Conservation (phyloP, 208 protist species). For the Leishmania tropica region DNA sequence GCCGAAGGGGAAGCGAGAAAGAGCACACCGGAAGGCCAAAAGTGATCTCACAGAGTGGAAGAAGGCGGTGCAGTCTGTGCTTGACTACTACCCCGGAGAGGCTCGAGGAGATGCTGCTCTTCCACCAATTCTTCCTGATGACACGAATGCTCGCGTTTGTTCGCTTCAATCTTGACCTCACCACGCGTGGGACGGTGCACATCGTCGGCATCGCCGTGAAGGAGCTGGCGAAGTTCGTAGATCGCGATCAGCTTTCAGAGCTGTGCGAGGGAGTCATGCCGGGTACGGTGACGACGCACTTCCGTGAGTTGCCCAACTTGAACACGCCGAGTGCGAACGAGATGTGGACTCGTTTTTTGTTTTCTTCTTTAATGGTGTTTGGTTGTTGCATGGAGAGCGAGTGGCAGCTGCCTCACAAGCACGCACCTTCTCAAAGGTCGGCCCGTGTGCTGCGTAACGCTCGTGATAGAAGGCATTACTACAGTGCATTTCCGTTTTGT, state of each 20-base stretch:
- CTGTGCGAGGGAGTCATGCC: slow-evolving; percentile 21
- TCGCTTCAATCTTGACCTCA: slow-evolving; percentile 40
- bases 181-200: slow-evolving; percentile 45
- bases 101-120: slow-evolving; percentile 46
- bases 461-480: neutral
- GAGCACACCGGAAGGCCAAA: slow-evolving; percentile 47
- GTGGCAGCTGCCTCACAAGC: neutral
- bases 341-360: neutral
- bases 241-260: slow-evolving; percentile 35
- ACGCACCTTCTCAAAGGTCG: too few species aligned
- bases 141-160: slow-evolving; percentile 29
- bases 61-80: slow-evolving; percentile 39
- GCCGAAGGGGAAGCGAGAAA: slow-evolving; percentile 49
- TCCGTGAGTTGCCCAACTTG: slow-evolving; percentile 13
- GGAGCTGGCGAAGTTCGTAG: slow-evolving; percentile 39
- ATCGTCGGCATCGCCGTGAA: slow-evolving; percentile 35
- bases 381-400: neutral
- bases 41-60: slow-evolving; percentile 44
- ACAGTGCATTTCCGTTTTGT: neutral
- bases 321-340: neutral
- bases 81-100: slow-evolving; percentile 52
- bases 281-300: neutral
- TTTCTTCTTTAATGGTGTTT: neutral
- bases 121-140: slow-evolving; percentile 49
- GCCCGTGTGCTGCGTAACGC: neutral